Base-by-base conservation (phyloP, 2,329 filamentous ascomycete genomes). In the Lanzia echinophila region DNA sequence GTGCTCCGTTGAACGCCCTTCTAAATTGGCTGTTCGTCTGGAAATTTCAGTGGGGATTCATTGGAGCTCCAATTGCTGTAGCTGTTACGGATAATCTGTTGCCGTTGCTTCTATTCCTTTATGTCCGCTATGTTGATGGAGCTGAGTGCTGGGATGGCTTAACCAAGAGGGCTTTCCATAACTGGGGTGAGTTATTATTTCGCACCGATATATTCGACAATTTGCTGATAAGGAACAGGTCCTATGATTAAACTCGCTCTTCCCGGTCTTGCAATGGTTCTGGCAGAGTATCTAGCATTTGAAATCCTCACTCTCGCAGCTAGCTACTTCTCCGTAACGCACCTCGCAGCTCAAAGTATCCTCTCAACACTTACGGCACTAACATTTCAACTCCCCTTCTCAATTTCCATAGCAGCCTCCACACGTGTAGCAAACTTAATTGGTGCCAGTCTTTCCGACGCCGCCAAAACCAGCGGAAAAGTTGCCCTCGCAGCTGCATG, bases 391-490 rank as follows among this genome's bases (percentile, higher is more conserved):
- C 84, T 97, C 47, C 90, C 92, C 0, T 97, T 97, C 72, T 88
- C 92, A 0, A 81, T 96, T 56, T 88, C 86, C 32, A 92, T 97
- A 55, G 91, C 92, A 2, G 83, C 87, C 0, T 92, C 87, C 12
- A 97, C 92, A 0, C 84, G 92, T 1, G 83, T 96, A 13, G 92
- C 91, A 17, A 97, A 96, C 63, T 74, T 97, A 33, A 95, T 97
- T 58, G 94, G 92, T 8, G 91, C 92, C 0, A 86, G 85, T 1
- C 77, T 96, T 11, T 84, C 88, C 2, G 83, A 85, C 44, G 87
- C 91, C 0, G 91, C 91, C 15, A 89, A 85, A 67, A 87, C 82
- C 3, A 87, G 87, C 0, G 87, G 87, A n/a, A 84, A 81, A 69
- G 90, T 96, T 28, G 76, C 83, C 3, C 78, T 95, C 58, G 75